Base-by-base conservation (phyloP, 345 rosid genomes). In the Aquilaria sinensis region DNA sequence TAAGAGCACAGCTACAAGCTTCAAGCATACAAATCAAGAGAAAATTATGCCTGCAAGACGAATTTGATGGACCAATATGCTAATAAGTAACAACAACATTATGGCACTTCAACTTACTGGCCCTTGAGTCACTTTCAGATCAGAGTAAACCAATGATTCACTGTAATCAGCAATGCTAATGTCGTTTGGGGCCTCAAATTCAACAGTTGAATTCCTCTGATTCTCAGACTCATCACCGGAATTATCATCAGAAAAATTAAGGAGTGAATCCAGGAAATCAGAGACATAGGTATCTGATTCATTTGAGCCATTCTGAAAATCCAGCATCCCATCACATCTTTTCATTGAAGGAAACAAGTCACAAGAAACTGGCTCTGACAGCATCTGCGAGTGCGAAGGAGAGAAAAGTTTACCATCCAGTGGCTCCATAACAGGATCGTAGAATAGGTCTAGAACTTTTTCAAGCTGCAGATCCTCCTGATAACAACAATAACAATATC, bases 211-310 rank as follows among this genome's bases (percentile, higher is more conserved):
- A 53, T 47, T 47, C 47, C 4, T 61, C 57, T 23, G 69, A 58
- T 37, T 13, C 12, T 10, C 56, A 37, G 60, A n/a, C 41, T 65
- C 68, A 23, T 69, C 58, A 62, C 16, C 1, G 5, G 30, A 31
- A 66, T 14, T 16, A 43, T 75, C 85, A 4, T 72, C 79, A 14
- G 79, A 57, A 65, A 43, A 55, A 41, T 66, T 67, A 60, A 83
- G 68, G 61, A 85, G 29, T 9, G 84, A 82, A 61, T 81, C 63
- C 31, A 81, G 57, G 66, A 81, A 85, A 31, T 70, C 77, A 1
- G 82, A 67, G 12, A 73, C 54, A 67, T 55, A 14, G 8, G 72
- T 62, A 65, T 82, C 81, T 23, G 62, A 51, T 54, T 80, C 85
- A 56, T 78, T 69, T 16, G 72, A 53, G 61, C 57, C 70, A 57